Evolutionary conservation across 176 grass and related monocot genomes (phyloP), one percentile per base, ranked within the genome.

Genomic region (Hyparrhenia diplandra): DNA sequence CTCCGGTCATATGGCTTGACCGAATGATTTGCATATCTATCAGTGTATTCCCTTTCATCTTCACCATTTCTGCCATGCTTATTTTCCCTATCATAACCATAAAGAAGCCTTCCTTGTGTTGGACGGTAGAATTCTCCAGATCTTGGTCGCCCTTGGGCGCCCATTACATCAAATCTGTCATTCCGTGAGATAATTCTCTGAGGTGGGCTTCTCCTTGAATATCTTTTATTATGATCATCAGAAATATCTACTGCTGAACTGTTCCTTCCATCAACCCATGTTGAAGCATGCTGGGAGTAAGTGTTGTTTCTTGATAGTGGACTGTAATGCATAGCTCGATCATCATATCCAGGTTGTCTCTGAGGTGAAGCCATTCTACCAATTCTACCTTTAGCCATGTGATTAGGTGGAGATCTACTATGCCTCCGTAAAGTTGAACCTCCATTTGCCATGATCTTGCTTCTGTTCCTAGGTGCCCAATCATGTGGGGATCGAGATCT

Each of bases 201-300:
- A 51, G 85, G 86, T 55, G 86, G 78, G 70, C 86, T 94, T 72
- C 89, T 88, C 80, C 87, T 78, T 51, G 89, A 87, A 83, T 69
- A 83, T 37, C 28, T 84, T 75, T 86, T 89, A 45, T 61, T 82
- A 71, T 87, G 83, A 81, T 87, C 86, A 81, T 89, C 86, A 85
- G 86, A 82, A 73, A 87, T 68, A 86, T 86, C 79, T 60, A 74
- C 85, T 16, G 86, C 70, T 54, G 89, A 90, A 62, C 71, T 64
- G 7, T 79, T 94, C 85, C 96, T 95, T 77, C 88, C 87, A 37
- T 90, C 88, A 90, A 85, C 84, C 90, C 95, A 98, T 69, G 90
- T 83, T 45, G 88, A 86, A 76, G 70, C 32, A 81, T 92, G 73
- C 36, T 79, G 80, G 32, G 90, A 77, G 37, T 88, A 91, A 45